Evolutionary conservation across 225 moss, liverwort and hornwort genomes (phyloP).

Genomic region (Rhytidiadelphus loreus): DNA sequence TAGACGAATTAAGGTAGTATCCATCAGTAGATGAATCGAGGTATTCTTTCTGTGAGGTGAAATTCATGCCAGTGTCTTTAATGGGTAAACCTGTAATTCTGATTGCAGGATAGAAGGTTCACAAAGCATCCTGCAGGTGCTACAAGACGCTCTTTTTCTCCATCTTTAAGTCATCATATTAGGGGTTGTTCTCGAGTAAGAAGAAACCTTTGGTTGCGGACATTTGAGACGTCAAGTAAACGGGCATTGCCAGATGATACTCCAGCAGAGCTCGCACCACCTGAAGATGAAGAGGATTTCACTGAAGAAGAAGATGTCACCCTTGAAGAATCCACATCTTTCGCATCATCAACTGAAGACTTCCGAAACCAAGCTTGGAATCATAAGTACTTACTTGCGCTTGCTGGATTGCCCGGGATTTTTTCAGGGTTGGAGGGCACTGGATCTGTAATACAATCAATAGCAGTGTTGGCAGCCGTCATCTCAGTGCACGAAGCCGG

Average conservation of each 20-base stretch:
- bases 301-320: not conserved
- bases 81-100: no score
- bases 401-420: constrained; percentile 52
- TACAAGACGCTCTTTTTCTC: not conserved
- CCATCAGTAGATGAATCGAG: not conserved
- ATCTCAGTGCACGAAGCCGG: constrained; percentile 92
- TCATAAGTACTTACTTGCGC: constrained; percentile 20
- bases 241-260: constrained; percentile 3
- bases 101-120: no score
- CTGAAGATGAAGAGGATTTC: not conserved
- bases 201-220: constrained; percentile 1
- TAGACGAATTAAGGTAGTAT: not conserved
- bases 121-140: not conserved
- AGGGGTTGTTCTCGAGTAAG: not conserved
- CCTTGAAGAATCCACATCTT: not conserved
- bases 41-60: no score
- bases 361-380: not conserved
- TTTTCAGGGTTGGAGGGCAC: constrained; percentile 52
- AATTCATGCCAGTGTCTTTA: no score
- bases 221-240: not conserved
- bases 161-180: not conserved
- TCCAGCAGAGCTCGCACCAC: not conserved
- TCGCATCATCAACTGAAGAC: not conserved
- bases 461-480: constrained; percentile 82
- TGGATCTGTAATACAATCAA: constrained; percentile 67